A percentile compares a stretch with the other conserved stretches of the same genome.
phyloP scores from a whole-genome alignment of 2,329 filamentous ascomycete genomes.

The Stagonosporopsis chrysanthemi region DNA sequence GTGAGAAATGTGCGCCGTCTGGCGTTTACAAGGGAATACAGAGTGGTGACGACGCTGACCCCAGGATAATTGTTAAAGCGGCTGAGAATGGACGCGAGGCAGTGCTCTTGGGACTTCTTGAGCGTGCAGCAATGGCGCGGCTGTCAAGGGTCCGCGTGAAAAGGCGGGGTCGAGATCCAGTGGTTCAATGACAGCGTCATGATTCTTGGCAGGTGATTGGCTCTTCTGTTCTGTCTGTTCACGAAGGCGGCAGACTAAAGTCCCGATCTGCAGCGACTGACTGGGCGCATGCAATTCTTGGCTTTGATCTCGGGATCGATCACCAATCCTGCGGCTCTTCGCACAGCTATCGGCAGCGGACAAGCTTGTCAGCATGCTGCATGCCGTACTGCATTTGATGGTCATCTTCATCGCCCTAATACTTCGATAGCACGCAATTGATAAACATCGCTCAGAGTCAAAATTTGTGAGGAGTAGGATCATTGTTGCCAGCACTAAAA shows the following conservation, averaged over 20 bases:
- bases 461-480: background rate
- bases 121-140: constrained; percentile 14
- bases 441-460: background rate
- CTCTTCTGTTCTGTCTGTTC: background rate
- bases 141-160: constrained; percentile 8
- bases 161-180: constrained; percentile 17
- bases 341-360: constrained; percentile 1
- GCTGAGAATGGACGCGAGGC: constrained; percentile 12
- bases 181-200: constrained; percentile 14
- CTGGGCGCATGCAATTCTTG: constrained; percentile 2
- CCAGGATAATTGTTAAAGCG: constrained; percentile 10
- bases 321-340: constrained; percentile 9
- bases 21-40: constrained; percentile 7
- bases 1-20: constrained; percentile 5
- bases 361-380: background rate
- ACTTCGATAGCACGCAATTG: background rate
- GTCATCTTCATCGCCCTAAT: background rate
- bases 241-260: constrained; percentile 1
- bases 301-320: constrained; percentile 4
- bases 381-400: background rate
- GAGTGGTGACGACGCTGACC: constrained; percentile 10
- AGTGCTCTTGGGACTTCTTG: constrained; percentile 19
- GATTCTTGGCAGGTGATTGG: constrained; percentile 13
- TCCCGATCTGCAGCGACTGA: constrained; percentile 9
- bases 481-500: background rate